Conservation (phyloP, 2,329 filamentous ascomycete species). For the Colletotrichum neosansevieriae region DNA sequence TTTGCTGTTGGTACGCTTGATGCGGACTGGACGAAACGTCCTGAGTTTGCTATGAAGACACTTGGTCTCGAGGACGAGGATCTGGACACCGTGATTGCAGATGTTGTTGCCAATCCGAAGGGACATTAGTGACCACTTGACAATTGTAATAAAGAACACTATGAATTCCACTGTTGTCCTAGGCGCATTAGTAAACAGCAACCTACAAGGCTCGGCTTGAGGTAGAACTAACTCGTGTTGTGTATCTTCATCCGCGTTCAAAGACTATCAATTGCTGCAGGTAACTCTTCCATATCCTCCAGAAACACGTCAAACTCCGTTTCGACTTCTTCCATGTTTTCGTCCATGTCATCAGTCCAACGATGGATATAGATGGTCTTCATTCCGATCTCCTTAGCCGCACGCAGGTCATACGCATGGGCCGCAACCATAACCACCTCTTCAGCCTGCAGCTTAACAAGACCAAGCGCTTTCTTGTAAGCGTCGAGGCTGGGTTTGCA, state of each 20-base stretch:
- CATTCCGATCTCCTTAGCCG: conserved; percentile 61
- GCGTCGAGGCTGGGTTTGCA: conserved; percentile 61
- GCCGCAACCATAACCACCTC: conserved; percentile 65
- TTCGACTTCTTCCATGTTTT: conserved; percentile 56
- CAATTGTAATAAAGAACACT: not conserved
- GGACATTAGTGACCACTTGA: not conserved
- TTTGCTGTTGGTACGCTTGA: conserved; percentile 62
- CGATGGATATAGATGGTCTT: conserved; percentile 64
- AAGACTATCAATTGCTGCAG: conserved; percentile 30
- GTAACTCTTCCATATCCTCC: conserved; percentile 42
- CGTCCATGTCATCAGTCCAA: conserved; percentile 65
- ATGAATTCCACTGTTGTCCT: too few relatives aligned
- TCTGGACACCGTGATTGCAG: conserved; percentile 55
- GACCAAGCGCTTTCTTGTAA: conserved; percentile 58
- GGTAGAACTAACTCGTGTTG: too few relatives aligned
- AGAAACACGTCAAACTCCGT: conserved; percentile 54
- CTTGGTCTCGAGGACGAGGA: conserved; percentile 61
- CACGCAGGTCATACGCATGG: conserved; percentile 66
- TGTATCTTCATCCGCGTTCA: not conserved
- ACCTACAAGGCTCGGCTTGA: too few relatives aligned
- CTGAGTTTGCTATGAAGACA: conserved; percentile 61
- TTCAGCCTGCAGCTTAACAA: conserved; percentile 58
- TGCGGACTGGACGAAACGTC: conserved; percentile 60
- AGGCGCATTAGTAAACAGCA: too few relatives aligned
- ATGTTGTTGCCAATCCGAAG: conserved; percentile 46